phyloP scores from a whole-genome alignment of 108 stramenopile genomes.

The Fragilaria crotonensis region DNA sequence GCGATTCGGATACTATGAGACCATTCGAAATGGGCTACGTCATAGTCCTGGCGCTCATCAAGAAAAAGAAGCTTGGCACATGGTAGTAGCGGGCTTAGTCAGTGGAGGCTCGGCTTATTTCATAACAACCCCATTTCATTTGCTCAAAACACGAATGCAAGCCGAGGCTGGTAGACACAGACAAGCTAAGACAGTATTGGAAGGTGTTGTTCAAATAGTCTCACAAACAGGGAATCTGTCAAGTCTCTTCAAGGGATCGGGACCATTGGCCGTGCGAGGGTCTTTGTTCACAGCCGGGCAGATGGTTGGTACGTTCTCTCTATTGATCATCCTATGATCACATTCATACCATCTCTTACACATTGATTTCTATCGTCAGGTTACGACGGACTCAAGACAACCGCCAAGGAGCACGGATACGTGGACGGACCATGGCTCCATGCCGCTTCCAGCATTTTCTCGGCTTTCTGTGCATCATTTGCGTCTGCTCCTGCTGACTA shows the following conservation, averaged over 20 bases:
- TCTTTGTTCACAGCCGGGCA: conserved; percentile 15
- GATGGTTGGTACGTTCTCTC: conserved; percentile 5
- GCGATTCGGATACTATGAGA: conserved; percentile 21
- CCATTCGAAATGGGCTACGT: conserved; percentile 4
- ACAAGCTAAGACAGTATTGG: background rate
- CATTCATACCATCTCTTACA: background rate
- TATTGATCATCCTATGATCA: background rate
- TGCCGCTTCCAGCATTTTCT: conserved; percentile 1
- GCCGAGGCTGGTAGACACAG: background rate
- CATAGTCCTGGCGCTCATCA: background rate
- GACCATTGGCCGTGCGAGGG: conserved; percentile 6
- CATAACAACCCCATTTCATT: conserved; percentile 17
- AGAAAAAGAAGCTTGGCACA: conserved; percentile 1
- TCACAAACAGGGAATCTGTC: background rate
- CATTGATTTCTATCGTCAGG: background rate
- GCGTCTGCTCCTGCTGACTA: conserved; percentile 11
- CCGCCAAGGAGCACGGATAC: background rate
- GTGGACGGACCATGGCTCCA: conserved; percentile 6
- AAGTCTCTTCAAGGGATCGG: conserved; percentile 7
- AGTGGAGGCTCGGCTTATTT: conserved; percentile 9
- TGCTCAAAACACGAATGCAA: conserved; percentile 16
- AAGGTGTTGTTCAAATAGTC: background rate
- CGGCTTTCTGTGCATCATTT: conserved; percentile 7
- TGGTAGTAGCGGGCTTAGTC: conserved; percentile 7
- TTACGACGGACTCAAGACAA: conserved; percentile 18